phyloP scores from a whole-genome alignment of 169 alveolate genomes.

The Plasmodium berghei region DNA sequence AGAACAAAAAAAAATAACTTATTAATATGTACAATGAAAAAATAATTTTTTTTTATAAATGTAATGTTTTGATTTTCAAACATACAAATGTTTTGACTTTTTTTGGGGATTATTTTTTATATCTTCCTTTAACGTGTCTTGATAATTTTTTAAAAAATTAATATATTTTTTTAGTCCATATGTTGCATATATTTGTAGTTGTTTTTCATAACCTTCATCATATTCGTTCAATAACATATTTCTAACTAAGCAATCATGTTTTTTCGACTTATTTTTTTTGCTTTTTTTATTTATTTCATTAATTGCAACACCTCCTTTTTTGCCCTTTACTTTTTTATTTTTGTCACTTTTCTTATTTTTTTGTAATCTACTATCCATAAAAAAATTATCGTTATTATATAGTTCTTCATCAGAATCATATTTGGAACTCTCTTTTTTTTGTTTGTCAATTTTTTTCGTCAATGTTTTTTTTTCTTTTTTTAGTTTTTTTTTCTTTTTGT shows the following conservation, averaged over 20 bases:
- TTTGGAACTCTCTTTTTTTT: neutral
- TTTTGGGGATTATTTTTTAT: slow-evolving; percentile 1
- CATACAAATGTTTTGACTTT: slow-evolving; percentile 36
- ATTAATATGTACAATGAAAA: neutral
- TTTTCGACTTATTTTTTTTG: neutral
- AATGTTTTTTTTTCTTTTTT: neutral
- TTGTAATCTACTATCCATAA: slow-evolving; percentile 43
- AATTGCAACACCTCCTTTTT: neutral
- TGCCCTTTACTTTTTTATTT: neutral
- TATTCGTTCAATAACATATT: slow-evolving; percentile 18
- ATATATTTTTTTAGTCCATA: slow-evolving; percentile 44
- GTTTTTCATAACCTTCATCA: slow-evolving; percentile 21
- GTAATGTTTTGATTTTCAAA: neutral
- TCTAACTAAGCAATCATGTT: neutral
- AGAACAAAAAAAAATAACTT: too few relatives aligned
- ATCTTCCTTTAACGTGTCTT: slow-evolving; percentile 1
- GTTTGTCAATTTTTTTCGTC: neutral
- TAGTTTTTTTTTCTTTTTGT: slow-evolving; percentile 34
- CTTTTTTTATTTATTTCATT: neutral
- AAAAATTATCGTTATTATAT: slow-evolving; percentile 58
- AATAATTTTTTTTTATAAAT: neutral
- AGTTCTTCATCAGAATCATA: slow-evolving; percentile 22
- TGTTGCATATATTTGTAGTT: slow-evolving; percentile 26
- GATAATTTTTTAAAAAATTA: slow-evolving; percentile 49
- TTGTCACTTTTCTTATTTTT: slow-evolving; percentile 10